Percentiles rank a stretch among this genome's conserved stretches.
These are phyloP conservation scores for Angomonas deanei DNA, from an alignment of 208 protist genomes.

Conservation along the genomic window DNA sequence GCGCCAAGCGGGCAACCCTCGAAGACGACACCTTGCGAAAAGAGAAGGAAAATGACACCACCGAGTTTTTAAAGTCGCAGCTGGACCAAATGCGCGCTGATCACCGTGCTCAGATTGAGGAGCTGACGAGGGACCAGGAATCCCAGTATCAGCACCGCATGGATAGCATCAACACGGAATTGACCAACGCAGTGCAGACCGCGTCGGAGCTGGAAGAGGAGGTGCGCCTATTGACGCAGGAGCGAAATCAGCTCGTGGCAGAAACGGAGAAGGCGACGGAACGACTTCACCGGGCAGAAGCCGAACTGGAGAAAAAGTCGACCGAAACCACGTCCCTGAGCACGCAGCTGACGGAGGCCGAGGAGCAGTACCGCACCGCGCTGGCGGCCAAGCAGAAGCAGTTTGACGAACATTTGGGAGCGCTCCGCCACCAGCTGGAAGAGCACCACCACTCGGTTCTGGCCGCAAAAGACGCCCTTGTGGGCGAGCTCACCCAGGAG, in stretches of 20 bases:
- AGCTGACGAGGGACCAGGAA: conserved; percentile 56
- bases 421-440: conserved; percentile 30
- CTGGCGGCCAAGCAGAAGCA: conserved; percentile 1
- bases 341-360: not conserved
- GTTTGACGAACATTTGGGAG: conserved; percentile 7
- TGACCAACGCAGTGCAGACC: not conserved
- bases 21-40: conserved; percentile 19
- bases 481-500: conserved; percentile 46
- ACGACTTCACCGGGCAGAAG: not conserved
- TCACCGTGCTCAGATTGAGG: conserved; percentile 37
- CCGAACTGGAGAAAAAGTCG: not conserved
- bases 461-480: not conserved
- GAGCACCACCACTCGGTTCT: conserved; percentile 24
- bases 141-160: conserved; percentile 35
- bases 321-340: not conserved
- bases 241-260: not conserved
- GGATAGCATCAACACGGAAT: conserved; percentile 27
- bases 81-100: conserved; percentile 62
- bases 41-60: conserved; percentile 28
- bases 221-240: not conserved
- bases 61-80: conserved; percentile 47
- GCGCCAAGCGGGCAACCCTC: conserved; percentile 32
- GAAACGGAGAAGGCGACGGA: not conserved
- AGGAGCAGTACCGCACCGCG: not conserved
- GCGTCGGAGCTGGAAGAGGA: not conserved